Conservation (phyloP, 2,329 filamentous ascomycete genomes). For the Stachybotrys echinatus region DNA sequence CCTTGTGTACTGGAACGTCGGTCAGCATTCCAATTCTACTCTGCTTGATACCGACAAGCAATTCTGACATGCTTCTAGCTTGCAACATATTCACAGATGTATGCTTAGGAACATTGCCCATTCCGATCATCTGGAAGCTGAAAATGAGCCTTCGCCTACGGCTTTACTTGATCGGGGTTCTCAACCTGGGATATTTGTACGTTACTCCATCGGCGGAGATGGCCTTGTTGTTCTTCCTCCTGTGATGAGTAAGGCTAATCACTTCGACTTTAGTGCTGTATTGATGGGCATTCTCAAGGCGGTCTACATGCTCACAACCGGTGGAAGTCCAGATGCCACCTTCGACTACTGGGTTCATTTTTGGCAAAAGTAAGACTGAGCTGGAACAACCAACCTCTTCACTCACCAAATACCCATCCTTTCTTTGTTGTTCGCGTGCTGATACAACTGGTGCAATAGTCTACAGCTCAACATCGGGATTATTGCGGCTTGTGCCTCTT, state of each 20-base stretch:
- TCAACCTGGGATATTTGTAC: constrained; percentile 24
- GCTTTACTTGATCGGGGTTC: background rate
- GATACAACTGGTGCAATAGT: constrained; percentile 4
- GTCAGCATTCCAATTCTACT: constrained; percentile 6
- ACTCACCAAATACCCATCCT: background rate
- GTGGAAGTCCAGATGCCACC: constrained; percentile 17
- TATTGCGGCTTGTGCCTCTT: constrained; percentile 18
- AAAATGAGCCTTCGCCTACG: constrained; percentile 1
- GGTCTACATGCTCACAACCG: constrained; percentile 20
- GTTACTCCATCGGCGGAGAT: too few relatives aligned
- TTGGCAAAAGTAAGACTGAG: constrained; percentile 13
- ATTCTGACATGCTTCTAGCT: background rate
- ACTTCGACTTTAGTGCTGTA: constrained; percentile 12
- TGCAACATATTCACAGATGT: constrained; percentile 2
- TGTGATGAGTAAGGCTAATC: too few relatives aligned
- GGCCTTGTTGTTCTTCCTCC: too few relatives aligned
- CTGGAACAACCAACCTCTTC: background rate
- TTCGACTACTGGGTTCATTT: constrained; percentile 18
- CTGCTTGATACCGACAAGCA: background rate
- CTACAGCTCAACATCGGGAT: constrained; percentile 20
- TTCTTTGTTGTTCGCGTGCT: background rate
- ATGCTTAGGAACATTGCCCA: background rate
- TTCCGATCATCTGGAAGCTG: constrained; percentile 2
- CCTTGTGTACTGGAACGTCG: constrained; percentile 15
- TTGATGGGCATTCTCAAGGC: constrained; percentile 22